phyloP scores from a whole-genome alignment of 2,329 filamentous ascomycete genomes.

The Xylariaceae sp. region DNA sequence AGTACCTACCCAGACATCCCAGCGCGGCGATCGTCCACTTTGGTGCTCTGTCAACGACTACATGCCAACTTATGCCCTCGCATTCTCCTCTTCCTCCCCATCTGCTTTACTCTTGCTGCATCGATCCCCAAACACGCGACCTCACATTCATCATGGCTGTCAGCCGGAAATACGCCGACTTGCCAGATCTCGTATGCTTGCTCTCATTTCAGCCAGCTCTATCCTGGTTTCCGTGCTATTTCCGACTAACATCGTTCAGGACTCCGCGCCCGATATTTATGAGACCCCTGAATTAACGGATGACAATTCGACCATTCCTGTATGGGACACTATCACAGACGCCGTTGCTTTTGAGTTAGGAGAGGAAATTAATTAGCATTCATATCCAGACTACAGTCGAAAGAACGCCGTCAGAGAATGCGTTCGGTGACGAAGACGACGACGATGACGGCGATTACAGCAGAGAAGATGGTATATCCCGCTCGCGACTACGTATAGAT shows the following conservation, averaged over 20 bases:
- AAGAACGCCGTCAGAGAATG: constrained; percentile 56
- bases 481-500: constrained; percentile 67
- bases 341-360: background rate
- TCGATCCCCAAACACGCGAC: background rate
- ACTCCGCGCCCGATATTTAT: constrained; percentile 90
- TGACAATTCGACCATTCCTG: constrained; percentile 78
- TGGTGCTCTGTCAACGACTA: no score
- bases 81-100: background rate
- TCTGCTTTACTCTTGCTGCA: background rate
- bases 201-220: constrained; percentile 34
- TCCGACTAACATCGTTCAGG: constrained; percentile 45
- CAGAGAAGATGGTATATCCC: constrained; percentile 64
- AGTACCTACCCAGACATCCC: no score
- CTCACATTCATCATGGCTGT: constrained; percentile 53
- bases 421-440: constrained; percentile 39
- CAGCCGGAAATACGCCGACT: constrained; percentile 74
- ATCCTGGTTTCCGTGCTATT: background rate
- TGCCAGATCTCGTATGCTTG: constrained; percentile 77
- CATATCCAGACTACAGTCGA: constrained; percentile 47
- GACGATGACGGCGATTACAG: constrained; percentile 42
- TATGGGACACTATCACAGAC: constrained; percentile 38
- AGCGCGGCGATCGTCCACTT: no score
- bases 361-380: constrained; percentile 21
- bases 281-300: constrained; percentile 92
- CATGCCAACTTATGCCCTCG: no score